Evolutionary conservation across 2,329 filamentous ascomycete species (phyloP), one percentile per base, ranked within the genome.

Genomic region (Raffaelea arxii): DNA sequence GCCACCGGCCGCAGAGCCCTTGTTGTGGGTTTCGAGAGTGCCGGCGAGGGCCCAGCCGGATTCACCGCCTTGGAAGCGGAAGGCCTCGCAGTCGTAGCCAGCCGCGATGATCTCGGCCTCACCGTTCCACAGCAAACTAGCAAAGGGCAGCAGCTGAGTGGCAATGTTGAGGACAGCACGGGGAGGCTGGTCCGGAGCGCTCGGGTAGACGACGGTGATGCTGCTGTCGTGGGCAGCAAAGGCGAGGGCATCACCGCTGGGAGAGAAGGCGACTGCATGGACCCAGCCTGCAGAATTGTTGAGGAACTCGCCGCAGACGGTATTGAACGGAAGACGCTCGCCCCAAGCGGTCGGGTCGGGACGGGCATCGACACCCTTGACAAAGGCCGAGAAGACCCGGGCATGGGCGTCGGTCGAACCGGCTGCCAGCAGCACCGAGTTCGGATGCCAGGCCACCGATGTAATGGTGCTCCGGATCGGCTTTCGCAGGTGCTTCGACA

Each of bases 401-500:
- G 92, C 91, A 61, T 98, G 92, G 32, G 91, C 92, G 65, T 98
- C 92, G 30, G 92, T 96, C n/a, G 88, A 94, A 32, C 92, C 92
- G 38, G 92, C 89, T 16, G 91, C 92, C 22, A 98, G 75, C 25
- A 98, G 78, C 16, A 98, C 92, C 10, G 86, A 94, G 74, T 98
- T 98, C 30, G 92, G 92, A 66, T 98, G 92, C 92, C 92, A 98
- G 48, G 84, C 83, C 39, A 98, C 80, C 16, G 86, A 89, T 47
- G 92, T 97, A 58, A 98, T 91, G 48, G 92, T 98, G 64, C 89
- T 95, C 55, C 91, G 86, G 59, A 98, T 94, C 19, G 92, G 92
- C 77, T 97, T 98, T 80, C 97, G 97, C 61, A 98, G 70, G 68
- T 98, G 92, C 75, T 98, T 98, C 32, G 90, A 96, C 37, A 98